These are phyloP conservation scores for maize (Zea mays) DNA, from an alignment of 176 grass and related monocot genomes.

Conservation along the genomic window DNA sequence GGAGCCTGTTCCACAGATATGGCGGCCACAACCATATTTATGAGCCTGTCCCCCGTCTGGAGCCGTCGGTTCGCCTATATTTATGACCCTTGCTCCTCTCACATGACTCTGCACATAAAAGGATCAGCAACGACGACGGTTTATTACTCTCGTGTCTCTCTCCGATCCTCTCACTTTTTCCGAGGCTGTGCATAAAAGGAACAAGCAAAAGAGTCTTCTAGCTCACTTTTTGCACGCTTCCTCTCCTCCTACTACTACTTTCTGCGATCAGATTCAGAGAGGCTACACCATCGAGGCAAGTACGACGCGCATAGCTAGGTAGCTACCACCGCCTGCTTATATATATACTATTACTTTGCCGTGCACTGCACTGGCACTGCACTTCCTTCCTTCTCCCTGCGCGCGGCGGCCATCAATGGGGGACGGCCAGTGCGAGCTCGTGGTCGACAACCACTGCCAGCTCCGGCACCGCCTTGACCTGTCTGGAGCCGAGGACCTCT, in stretches of 20 bases:
- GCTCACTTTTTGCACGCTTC: constrained; percentile 32
- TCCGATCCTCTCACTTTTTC: not conserved
- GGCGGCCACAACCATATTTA: too few relatives aligned
- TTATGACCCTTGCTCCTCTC: constrained; percentile 31
- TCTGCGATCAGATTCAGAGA: constrained; percentile 8
- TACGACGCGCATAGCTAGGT: constrained; percentile 10
- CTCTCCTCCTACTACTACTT: not conserved
- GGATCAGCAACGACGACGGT: constrained; percentile 38
- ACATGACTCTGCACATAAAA: constrained; percentile 32
- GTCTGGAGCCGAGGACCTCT: constrained; percentile 38
- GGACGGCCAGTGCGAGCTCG: constrained; percentile 38
- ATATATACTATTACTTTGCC: not conserved
- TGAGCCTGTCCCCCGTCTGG: not conserved
- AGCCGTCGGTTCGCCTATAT: constrained; percentile 38
- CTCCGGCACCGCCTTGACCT: not conserved
- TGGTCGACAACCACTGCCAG: constrained; percentile 19
- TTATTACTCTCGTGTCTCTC: constrained; percentile 28
- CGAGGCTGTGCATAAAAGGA: constrained; percentile 7
- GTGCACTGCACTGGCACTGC: not conserved
- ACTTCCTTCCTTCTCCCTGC: not conserved
- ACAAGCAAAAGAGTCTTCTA: not conserved
- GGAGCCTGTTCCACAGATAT: too few relatives aligned
- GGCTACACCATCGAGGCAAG: not conserved
- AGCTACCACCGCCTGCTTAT: not conserved
- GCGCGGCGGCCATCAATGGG: constrained; percentile 24